phyloP scores from a whole-genome alignment of 257 asterid genomes.

The Salvia splendens region DNA sequence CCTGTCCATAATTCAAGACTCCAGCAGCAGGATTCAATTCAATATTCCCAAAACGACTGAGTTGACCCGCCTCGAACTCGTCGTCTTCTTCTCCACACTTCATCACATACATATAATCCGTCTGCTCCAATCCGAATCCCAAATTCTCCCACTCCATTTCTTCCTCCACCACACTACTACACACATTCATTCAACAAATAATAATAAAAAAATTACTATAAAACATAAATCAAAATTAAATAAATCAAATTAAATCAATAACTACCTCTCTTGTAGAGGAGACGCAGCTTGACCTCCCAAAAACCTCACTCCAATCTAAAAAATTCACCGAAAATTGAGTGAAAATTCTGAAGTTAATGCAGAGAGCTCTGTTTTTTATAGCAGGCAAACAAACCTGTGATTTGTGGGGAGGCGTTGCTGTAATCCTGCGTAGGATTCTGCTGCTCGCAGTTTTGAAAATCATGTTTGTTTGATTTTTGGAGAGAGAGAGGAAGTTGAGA shows the following conservation, averaged over 20 bases:
- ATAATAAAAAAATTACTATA: no score
- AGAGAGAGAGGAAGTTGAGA: no score
- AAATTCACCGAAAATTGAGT: no score
- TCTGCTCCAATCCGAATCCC: constrained; percentile 54
- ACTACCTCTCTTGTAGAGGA: constrained; percentile 25
- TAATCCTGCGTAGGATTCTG: no score
- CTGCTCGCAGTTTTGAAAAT: no score
- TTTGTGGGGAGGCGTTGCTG: no score
- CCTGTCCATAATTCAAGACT: constrained; percentile 85
- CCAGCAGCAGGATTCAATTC: constrained; percentile 76
- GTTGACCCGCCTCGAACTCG: constrained; percentile 49
- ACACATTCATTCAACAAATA: not conserved
- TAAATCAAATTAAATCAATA: not conserved
- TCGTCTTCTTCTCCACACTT: constrained; percentile 44
- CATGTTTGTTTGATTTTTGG: no score
- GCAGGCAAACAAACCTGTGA: no score
- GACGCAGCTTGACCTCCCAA: constrained; percentile 44
- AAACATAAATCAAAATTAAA: no score
- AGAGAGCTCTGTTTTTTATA: no score
- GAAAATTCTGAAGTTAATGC: no score
- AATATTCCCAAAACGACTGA: constrained; percentile 59
- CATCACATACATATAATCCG: constrained; percentile 72
- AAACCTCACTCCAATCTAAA: constrained; percentile 39
- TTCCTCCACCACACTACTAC: constrained; percentile 31
- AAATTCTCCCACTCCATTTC: constrained; percentile 78